These are phyloP conservation scores for Drechmeria coniospora DNA, from an alignment of 2,329 filamentous ascomycete genomes.

Conservation along the genomic window DNA sequence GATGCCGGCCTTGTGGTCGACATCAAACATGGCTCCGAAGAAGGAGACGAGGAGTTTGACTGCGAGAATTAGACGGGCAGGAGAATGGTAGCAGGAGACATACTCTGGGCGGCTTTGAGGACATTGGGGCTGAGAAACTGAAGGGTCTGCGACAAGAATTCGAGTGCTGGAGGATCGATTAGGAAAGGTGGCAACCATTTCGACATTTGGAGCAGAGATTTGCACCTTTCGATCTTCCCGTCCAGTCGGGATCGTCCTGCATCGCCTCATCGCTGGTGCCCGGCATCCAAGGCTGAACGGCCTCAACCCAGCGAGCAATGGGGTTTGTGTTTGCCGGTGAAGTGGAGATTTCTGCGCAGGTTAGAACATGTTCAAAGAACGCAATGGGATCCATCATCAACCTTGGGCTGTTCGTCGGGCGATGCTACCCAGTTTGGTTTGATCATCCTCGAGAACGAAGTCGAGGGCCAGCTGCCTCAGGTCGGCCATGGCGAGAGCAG, in stretches of 20 bases:
- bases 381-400: slow-evolving; percentile 5
- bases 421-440: slow-evolving; percentile 22
- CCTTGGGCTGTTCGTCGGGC: slow-evolving; percentile 30
- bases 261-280: slow-evolving; percentile 21
- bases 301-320: slow-evolving; percentile 39
- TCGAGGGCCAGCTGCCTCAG: slow-evolving; percentile 37
- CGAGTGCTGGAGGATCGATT: slow-evolving; percentile 26
- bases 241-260: slow-evolving; percentile 30
- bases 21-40: slow-evolving; percentile 42
- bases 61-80: slow-evolving; percentile 5
- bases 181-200: slow-evolving; percentile 1
- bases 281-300: slow-evolving; percentile 39
- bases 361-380: slow-evolving; percentile 2
- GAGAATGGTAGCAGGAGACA: background rate
- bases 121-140: slow-evolving; percentile 28
- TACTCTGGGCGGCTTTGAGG: slow-evolving; percentile 35
- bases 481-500: slow-evolving; percentile 25
- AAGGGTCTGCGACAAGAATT: slow-evolving; percentile 40
- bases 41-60: slow-evolving; percentile 34
- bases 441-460: slow-evolving; percentile 37
- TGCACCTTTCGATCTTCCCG: slow-evolving; percentile 35
- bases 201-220: background rate
- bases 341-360: slow-evolving; percentile 25
- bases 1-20: slow-evolving; percentile 44
- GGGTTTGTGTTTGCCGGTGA: slow-evolving; percentile 26